Evolutionary conservation across 192 early-diverging fungal genomes (phyloP), one percentile per base, ranked within the genome.

Genomic region (Coemansia sp.): DNA sequence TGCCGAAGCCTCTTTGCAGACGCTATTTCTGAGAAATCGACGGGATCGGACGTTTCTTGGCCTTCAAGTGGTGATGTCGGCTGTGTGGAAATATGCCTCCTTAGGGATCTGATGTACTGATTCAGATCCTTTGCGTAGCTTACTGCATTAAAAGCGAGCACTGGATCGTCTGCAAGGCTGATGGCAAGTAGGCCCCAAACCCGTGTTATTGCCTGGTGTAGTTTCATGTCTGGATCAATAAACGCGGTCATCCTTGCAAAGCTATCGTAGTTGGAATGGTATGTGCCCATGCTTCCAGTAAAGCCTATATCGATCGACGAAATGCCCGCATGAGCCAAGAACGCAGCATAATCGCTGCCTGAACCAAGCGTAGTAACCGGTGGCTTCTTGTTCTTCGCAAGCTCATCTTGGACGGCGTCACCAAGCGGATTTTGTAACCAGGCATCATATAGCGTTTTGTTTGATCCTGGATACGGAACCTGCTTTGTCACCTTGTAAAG

Each of bases 181-280:
- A 88, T 63, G 9, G 70, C 67, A 42, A 87, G 32, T 13, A 81
- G 65, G 22, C 85, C 83, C 68, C 81, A 81, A 20, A 88, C 63
- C 22, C 66, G 73, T 14, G 73, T 69, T 41, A 83, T 72, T 17
- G 84, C 66, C 63, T 65, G 74, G 66, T 88, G 87, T 29, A 86
- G 83, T 40, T 71, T 50, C 65, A 85, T 85, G 9, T 76, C 70
- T 15, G 86, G 82, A 61, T 89, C 86, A 9, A 85, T 68, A 58
- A 81, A 85, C 42, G 85, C 73, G 5, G 74, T 65, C 84, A 89
- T 86, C 70, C 87, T 85, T 54, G 85, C 75, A 56, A 85, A 68
- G 50, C 82, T 82, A 67, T 89, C 89, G 67, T 89, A 90, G 69
- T 88, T 89, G 46, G 84, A 86, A 67, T 90, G 89, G 50, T 87